These are phyloP conservation scores for Silene latifolia DNA, from an alignment of 148 eudicot genomes.

Conservation along the genomic window DNA sequence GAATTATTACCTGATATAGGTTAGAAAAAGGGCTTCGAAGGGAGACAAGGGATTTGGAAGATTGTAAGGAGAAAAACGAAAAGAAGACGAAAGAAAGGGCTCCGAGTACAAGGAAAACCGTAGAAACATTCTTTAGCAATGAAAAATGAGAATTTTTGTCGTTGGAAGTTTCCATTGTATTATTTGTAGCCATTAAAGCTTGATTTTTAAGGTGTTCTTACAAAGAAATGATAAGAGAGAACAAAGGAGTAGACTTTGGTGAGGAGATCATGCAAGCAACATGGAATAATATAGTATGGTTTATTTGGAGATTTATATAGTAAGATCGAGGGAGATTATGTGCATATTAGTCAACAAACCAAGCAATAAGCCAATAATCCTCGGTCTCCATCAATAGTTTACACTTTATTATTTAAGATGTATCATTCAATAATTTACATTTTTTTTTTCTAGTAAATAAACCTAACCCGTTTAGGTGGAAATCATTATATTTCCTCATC, in stretches of 20 bases:
- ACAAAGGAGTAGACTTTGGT: background rate
- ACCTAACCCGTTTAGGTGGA: no score
- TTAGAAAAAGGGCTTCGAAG: slow-evolving; percentile 4
- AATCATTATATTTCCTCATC: no score
- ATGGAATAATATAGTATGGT: no score
- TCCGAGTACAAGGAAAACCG: slow-evolving; percentile 4
- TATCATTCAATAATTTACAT: no score
- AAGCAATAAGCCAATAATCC: no score
- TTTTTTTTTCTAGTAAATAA: no score
- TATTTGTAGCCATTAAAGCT: background rate
- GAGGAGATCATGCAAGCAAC: no score
- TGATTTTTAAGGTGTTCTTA: background rate
- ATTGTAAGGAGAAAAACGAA: slow-evolving; percentile 3
- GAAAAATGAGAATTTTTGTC: slow-evolving; percentile 7
- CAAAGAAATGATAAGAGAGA: background rate
- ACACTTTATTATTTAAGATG: no score
- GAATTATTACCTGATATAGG: slow-evolving; percentile 6
- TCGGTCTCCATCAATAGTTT: no score
- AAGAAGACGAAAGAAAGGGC: slow-evolving; percentile 9
- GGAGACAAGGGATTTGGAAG: slow-evolving; percentile 8
- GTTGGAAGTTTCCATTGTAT: slow-evolving; percentile 5
- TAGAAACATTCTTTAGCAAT: background rate
- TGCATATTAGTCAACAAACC: no score
- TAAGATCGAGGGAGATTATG: no score
- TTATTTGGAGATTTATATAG: no score